phyloP scores from a whole-genome alignment of 148 eudicot genomes.

The Fagopyrum esculentum region DNA sequence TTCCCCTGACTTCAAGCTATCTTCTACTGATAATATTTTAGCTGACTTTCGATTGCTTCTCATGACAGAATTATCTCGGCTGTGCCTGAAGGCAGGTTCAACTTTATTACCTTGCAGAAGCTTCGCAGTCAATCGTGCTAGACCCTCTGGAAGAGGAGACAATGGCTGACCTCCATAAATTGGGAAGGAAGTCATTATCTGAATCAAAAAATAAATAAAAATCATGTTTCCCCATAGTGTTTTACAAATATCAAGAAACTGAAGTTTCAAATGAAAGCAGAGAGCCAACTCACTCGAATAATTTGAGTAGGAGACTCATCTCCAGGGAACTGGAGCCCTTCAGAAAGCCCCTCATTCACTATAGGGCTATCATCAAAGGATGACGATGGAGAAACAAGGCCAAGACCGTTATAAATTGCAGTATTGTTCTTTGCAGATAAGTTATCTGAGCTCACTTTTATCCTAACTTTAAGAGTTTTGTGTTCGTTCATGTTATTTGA shows the following conservation, averaged over 20 bases:
- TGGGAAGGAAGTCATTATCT: constrained; percentile 84
- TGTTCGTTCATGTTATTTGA: constrained; percentile 35
- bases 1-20: constrained; percentile 22
- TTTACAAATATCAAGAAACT: constrained; percentile 5
- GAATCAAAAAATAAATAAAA: constrained; percentile 20
- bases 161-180: constrained; percentile 35
- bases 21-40: not conserved
- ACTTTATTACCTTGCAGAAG: constrained; percentile 23
- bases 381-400: constrained; percentile 74
- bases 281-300: constrained; percentile 47
- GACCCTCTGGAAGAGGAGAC: constrained; percentile 69
- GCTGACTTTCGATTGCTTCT: not conserved
- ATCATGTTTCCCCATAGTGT: not conserved
- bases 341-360: constrained; percentile 49
- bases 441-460: constrained; percentile 77
- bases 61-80: not conserved
- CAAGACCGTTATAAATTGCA: constrained; percentile 91
- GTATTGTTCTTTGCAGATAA: constrained; percentile 57
- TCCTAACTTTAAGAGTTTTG: constrained; percentile 66
- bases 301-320: constrained; percentile 70
- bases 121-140: constrained; percentile 37
- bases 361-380: constrained; percentile 59
- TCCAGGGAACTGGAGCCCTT: constrained; percentile 16
- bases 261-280: not conserved
- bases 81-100: constrained; percentile 29